These are phyloP conservation scores for Aspergillus pseudoterreus DNA, from an alignment of 2,329 filamentous ascomycete genomes.

Conservation along the genomic window DNA sequence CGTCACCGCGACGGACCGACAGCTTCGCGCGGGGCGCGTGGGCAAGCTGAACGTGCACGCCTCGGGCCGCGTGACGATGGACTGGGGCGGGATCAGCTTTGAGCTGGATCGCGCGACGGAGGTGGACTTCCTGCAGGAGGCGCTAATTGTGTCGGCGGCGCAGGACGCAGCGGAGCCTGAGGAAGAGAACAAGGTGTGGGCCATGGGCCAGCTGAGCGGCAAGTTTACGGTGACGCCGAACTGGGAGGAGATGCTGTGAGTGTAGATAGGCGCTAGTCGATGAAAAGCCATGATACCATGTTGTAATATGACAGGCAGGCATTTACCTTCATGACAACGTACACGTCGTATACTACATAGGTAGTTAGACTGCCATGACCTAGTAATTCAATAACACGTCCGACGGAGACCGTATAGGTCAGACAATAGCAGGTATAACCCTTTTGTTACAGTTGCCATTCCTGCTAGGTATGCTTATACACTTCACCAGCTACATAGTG, in stretches of 20 bases:
- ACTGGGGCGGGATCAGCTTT: constrained; percentile 61
- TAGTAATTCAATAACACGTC: too few relatives aligned
- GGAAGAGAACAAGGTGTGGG: constrained; percentile 45
- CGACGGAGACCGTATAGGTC: too few relatives aligned
- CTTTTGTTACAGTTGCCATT: too few relatives aligned
- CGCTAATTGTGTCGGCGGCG: constrained; percentile 41
- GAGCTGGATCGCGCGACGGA: constrained; percentile 55
- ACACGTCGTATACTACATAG: too few relatives aligned
- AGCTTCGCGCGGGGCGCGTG: constrained; percentile 51
- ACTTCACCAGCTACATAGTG: too few relatives aligned
- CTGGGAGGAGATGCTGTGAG: constrained; percentile 51
- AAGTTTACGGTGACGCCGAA: constrained; percentile 63
- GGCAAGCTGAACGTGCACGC: constrained; percentile 61
- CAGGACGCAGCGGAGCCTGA: constrained; percentile 21
- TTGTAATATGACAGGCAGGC: too few relatives aligned
- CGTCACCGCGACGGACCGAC: constrained; percentile 38
- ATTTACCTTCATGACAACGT: too few relatives aligned
- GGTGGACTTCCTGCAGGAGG: constrained; percentile 59
- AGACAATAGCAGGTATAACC: too few relatives aligned
- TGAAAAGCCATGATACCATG: neutral
- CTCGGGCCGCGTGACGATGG: constrained; percentile 58
- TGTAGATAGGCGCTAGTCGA: neutral
- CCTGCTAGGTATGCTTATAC: too few relatives aligned
- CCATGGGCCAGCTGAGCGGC: constrained; percentile 60
- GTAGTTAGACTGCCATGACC: too few relatives aligned